Conservation (phyloP, 352 stramenopile species). For the Pythium rishiriense region DNA sequence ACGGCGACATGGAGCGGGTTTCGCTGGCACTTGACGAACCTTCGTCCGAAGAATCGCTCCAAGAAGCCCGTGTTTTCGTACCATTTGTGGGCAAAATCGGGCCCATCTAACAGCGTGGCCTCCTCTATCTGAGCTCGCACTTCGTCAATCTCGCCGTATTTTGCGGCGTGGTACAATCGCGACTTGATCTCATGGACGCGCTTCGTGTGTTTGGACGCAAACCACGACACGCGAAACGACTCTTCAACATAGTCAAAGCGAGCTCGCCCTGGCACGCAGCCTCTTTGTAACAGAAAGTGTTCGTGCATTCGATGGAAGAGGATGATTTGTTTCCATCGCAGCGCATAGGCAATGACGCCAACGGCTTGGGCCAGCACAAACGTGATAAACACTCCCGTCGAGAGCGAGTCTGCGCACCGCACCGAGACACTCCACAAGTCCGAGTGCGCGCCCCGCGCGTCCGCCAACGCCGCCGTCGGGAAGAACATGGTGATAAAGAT, state of each 20-base stretch:
- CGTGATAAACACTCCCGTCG: conserved; percentile 31
- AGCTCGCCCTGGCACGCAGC: conserved; percentile 53
- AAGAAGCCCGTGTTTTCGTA: conserved; percentile 42
- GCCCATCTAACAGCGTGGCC: conserved; percentile 53
- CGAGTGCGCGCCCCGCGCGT: conserved; percentile 26
- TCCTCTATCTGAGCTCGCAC: conserved; percentile 46
- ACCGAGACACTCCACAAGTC: conserved; percentile 38
- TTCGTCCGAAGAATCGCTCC: conserved; percentile 16
- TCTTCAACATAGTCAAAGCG: conserved; percentile 69
- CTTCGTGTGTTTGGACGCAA: conserved; percentile 40
- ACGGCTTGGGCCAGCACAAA: conserved; percentile 53
- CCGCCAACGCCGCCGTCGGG: conserved; percentile 6
- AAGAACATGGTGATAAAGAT: conserved; percentile 54
- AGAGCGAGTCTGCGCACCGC: conserved; percentile 37
- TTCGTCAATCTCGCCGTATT: conserved; percentile 56
- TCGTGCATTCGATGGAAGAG: conserved; percentile 81
- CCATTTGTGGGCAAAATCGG: conserved; percentile 68
- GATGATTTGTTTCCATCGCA: conserved; percentile 79
- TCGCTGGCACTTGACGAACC: conserved; percentile 46
- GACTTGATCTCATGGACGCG: conserved; percentile 53
- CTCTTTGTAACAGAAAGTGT: conserved; percentile 73
- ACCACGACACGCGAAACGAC: conserved; percentile 45
- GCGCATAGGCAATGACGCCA: conserved; percentile 53
- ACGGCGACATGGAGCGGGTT: conserved; percentile 80
- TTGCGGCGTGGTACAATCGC: conserved; percentile 61